Evolutionary conservation across 2,329 filamentous ascomycete genomes (phyloP).

Genomic region (Botrytis squamosa): DNA sequence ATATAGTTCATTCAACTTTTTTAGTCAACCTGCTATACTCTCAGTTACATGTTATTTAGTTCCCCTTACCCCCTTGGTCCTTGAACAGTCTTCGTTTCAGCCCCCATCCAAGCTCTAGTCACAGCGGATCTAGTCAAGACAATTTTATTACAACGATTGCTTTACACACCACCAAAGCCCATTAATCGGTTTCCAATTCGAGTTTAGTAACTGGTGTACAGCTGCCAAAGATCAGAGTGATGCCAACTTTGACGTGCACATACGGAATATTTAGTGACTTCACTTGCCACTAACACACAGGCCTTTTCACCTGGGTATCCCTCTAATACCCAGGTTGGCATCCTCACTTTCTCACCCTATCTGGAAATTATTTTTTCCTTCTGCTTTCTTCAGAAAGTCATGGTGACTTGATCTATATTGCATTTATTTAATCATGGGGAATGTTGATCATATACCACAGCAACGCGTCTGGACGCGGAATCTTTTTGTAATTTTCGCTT

Average conservation of each 20-base stretch:
- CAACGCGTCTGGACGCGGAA: constrained; percentile 20
- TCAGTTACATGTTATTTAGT: background rate
- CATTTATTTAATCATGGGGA: constrained; percentile 14
- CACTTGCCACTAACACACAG: background rate
- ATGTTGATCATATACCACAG: constrained; percentile 18
- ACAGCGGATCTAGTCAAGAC: background rate
- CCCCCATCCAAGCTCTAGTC: background rate
- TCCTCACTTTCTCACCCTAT: background rate
- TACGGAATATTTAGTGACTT: background rate
- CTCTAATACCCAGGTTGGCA: constrained; percentile 2
- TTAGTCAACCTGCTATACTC: background rate
- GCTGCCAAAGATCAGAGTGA: background rate
- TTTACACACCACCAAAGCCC: background rate
- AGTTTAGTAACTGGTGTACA: background rate
- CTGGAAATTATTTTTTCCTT: background rate
- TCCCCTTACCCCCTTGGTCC: background rate
- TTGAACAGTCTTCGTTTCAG: constrained; percentile 1
- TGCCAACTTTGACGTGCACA: background rate
- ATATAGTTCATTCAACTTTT: background rate
- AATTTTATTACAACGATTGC: background rate
- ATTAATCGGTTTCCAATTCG: background rate
- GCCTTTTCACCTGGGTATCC: background rate
- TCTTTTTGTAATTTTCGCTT: constrained; percentile 16
- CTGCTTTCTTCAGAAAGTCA: background rate
- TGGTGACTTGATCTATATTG: background rate